Evolutionary conservation across 257 asterid genomes (phyloP), one percentile per base, ranked within the genome.

Genomic region (Ilex asprella): DNA sequence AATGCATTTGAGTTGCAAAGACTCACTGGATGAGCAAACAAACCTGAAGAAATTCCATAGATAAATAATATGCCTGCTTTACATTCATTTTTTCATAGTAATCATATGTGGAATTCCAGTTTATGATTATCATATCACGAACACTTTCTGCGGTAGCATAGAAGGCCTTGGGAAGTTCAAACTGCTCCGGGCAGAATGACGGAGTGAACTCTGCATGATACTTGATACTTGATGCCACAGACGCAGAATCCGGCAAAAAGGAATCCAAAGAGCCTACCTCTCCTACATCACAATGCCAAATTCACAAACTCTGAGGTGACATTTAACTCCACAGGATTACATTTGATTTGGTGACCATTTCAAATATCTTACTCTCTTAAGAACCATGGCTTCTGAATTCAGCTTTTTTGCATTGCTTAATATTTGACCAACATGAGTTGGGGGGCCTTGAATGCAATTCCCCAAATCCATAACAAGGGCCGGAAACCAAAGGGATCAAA

Each of bases 11-110:
- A 58, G 7, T 4, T 6, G 8, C 12, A 62, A 47, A 30, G 30
- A 59, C 31, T 16, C 58, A 31, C n/a, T 8, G 12, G 50, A 59
- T 44, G 65, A 55, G n/a, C 52, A 31, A 59, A 67, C 52, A n/a
- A 58, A 84, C 91, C 87, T 84, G 91, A 61, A 84, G 85, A 76
- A 57, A 84, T 55, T 84, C 91, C 87, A 84, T 84, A 60, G 91
- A 84, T 12, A 81, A 63, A 77, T 84, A 84, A 61, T 84, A 84
- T 1, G 87, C 84, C 58, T 81, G 87, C 69, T 84, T 84, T 32
- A 63, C 79, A 30, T 84, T 79, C 62, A 75, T 35, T 65, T 75
- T 76, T 43, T 84, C 87, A 12, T 81, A 75, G 70, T 68, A 73
- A 65, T 84, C 82, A 63, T 81, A 75, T 1, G 87, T 84, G 15